Evolutionary conservation across 805 yeast genomes (phyloP).

Genomic region (Saturnispora mendoncae): DNA sequence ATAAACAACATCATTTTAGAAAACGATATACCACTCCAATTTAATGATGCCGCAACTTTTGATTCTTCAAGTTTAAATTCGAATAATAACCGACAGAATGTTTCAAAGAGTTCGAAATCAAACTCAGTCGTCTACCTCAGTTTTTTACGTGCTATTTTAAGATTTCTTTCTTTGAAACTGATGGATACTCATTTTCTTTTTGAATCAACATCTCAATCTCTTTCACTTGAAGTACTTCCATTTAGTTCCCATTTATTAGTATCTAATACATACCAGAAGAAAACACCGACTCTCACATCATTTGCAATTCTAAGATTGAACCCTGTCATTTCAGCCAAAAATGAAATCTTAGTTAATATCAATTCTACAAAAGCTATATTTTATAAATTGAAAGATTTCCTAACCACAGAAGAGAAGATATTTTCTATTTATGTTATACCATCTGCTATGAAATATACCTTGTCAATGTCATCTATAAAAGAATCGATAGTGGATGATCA

Average conservation of each 20-base stretch:
- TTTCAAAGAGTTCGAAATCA: conserved; percentile 19
- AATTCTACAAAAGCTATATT: conserved; percentile 18
- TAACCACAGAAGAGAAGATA: conserved; percentile 15
- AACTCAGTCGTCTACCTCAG: conserved; percentile 33
- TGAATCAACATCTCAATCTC: conserved; percentile 20
- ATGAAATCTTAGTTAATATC: conserved; percentile 35
- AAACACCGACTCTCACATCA: conserved; percentile 5
- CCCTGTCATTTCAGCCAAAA: conserved; percentile 39
- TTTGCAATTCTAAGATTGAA: conserved; percentile 35
- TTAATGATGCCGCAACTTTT: conserved; percentile 23
- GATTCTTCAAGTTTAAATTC: conserved; percentile 23
- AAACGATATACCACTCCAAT: conserved; percentile 19
- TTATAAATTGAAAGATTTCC: conserved; percentile 28
- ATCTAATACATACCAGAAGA: conserved; percentile 22
- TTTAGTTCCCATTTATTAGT: conserved; percentile 40
- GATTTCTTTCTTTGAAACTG: conserved; percentile 27
- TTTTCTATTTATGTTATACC: conserved; percentile 5
- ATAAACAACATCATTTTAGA: conserved; percentile 25
- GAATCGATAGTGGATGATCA: conserved; percentile 7
- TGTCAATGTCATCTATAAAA: not conserved
- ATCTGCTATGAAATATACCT: conserved; percentile 5
- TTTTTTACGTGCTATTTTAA: conserved; percentile 42
- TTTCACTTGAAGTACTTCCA: conserved; percentile 33
- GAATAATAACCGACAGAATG: conserved; percentile 6
- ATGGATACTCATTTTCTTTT: conserved; percentile 15